phyloP scores from a whole-genome alignment of 306 rosid species.

The Pyrus communis region DNA sequence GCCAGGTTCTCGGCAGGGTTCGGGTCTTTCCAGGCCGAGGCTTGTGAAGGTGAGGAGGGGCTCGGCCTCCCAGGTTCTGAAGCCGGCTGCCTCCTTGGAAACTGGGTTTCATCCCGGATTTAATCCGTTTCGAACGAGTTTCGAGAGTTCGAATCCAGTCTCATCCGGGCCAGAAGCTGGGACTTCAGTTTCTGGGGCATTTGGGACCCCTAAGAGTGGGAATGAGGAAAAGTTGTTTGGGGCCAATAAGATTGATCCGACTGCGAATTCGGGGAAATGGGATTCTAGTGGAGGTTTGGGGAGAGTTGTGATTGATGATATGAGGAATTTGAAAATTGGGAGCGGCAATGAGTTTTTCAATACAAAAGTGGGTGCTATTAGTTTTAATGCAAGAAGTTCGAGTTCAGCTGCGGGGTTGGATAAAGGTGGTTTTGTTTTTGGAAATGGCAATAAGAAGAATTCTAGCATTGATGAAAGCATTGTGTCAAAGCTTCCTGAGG shows the following conservation, averaged over 20 bases:
- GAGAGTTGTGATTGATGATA: constrained; percentile 34
- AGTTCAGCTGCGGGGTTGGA: not conserved
- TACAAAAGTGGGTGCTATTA: constrained; percentile 9
- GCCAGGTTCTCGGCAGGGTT: constrained; percentile 34
- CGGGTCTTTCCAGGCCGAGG: constrained; percentile 57
- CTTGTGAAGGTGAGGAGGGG: constrained; percentile 52
- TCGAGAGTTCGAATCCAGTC: constrained; percentile 15
- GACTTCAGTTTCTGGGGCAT: constrained; percentile 9
- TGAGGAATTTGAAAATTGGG: constrained; percentile 43
- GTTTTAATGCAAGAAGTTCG: constrained; percentile 14
- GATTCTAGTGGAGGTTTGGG: constrained; percentile 7
- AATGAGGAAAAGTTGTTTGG: constrained; percentile 34
- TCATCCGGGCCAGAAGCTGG: constrained; percentile 15
- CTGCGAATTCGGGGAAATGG: constrained; percentile 3
- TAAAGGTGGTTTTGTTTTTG: constrained; percentile 10
- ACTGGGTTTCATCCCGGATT: constrained; percentile 18
- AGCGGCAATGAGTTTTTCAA: constrained; percentile 31
- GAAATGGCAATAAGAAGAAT: not conserved
- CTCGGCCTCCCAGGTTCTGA: constrained; percentile 32
- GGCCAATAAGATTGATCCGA: constrained; percentile 10
- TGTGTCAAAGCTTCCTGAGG: constrained; percentile 35
- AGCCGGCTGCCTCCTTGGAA: constrained; percentile 24
- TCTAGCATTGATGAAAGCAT: constrained; percentile 17
- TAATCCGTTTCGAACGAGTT: constrained; percentile 38
- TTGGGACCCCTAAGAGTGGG: constrained; percentile 18